Evolutionary conservation across 2,329 filamentous ascomycete genomes (phyloP), one percentile per base, ranked within the genome.

Genomic region (Pezicula radicicola): DNA sequence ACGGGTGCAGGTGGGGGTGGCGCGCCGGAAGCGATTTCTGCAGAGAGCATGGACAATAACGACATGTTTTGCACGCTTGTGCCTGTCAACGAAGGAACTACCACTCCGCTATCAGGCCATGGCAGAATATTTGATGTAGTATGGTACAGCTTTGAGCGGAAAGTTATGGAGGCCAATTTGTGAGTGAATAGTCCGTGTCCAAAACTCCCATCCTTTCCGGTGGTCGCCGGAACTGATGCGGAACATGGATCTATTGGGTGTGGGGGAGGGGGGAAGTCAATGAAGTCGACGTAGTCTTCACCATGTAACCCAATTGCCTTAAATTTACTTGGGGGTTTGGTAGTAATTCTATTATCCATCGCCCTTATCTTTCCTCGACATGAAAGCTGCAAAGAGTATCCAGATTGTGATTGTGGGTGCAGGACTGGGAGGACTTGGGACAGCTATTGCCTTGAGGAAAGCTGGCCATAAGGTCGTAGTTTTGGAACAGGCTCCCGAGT

Each of bases 341-440:
- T 25, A 25, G 25, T 25, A 25, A 25, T 25, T 25, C 25, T 25
- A 7, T 25, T 6, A 5, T 25, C 4, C 25, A 25, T 25, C 6
- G 3, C 4, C 4, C 25, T 25, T 25, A 7, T 25, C 25, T 7
- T 25, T 25, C 6, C 6, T 7, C 25, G 6, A 25, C 25, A 25
- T 25, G 25, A 25, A 25, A 25, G 25, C 25, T 25, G 5, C 25
- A 25, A 25, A 25, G 25, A 25, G 25, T 6, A 25, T 25, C 25
- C 25, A 25, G 25, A 50, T 66, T 37, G 30, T 67, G n/a, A 55
- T 53, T 19, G 33, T 46, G 12, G 72, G 72, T 27, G 71, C 69
- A 16, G 72, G 72, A 9, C 65, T 75, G 35, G 71, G 70, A 5
- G 72, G 72, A 12, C 64, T 75, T 12, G 66, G 71, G n/a, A 67